Evolutionary conservation across 305 asterid genomes (phyloP).

Genomic region (Rubia occidens): DNA sequence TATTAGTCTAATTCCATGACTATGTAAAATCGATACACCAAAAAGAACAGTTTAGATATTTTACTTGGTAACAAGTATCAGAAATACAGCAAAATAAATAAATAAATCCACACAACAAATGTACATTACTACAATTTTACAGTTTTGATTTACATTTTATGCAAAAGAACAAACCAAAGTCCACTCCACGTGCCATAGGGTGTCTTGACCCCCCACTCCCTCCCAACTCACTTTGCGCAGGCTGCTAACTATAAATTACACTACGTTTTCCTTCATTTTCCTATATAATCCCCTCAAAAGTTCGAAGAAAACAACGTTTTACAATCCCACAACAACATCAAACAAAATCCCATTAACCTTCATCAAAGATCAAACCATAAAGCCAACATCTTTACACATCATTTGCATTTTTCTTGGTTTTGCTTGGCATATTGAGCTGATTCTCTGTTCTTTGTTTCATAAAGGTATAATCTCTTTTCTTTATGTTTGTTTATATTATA

Average conservation of each 20-base stretch:
- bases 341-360: constrained; percentile 2
- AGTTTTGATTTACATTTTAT: too few relatives aligned
- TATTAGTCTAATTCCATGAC: too few relatives aligned
- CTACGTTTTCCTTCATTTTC: constrained; percentile 5
- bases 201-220: background rate
- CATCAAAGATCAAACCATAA: background rate
- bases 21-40: too few relatives aligned
- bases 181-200: constrained; percentile 9
- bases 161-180: background rate
- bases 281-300: constrained; percentile 15
- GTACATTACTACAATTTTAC: too few relatives aligned
- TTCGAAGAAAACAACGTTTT: constrained; percentile 12
- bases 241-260: constrained; percentile 1
- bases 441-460: constrained; percentile 19
- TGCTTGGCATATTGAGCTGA: too few relatives aligned
- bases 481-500: background rate
- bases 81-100: too few relatives aligned
- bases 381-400: background rate
- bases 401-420: background rate
- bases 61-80: too few relatives aligned
- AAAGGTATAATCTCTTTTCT: constrained; percentile 10
- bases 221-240: background rate
- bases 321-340: background rate
- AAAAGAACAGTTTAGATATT: too few relatives aligned
- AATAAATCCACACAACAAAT: too few relatives aligned